Evolutionary conservation across 805 yeast species (phyloP), one percentile per base, ranked within the genome.

Genomic region (Aciculoconidium aculeatum): DNA sequence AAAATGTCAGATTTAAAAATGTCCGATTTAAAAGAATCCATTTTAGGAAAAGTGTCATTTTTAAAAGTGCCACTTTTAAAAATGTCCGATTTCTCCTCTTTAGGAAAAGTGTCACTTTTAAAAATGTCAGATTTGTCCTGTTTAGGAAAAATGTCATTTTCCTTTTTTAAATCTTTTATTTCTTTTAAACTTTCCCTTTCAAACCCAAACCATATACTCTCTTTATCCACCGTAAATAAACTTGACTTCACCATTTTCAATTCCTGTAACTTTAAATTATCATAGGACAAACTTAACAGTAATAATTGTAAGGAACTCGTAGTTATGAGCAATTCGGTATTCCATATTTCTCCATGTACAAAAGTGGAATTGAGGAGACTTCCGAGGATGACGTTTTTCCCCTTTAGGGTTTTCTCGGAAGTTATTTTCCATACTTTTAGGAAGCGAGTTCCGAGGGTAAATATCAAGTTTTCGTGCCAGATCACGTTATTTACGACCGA

Each of bases 401-500:
- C 87, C 26, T 61, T 61, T 6, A 81, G 51, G 17, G 31, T 27
- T 2, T 18, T 21, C 15, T 33, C 24, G 4, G 21, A n/a, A 15
- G 32, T 11, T 7, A 18, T 17, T 37, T 58, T 67, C 90, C 90
- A 81, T 0, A 75, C 52, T 31, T 79, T 75, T 11, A 80, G 54
- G 36, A 75, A 70, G 17, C 88, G 61, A 9, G 75, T 53, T 0
- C 90, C 90, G 25, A 67, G 52, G 0, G 86, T 77, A 3, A 77
- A 52, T 5, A 78, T 49, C 8, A 51, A 53, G 14, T 61, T 45
- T 11, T 63, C 65, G 32, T 70, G 58, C 88, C 88, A 81, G 4
- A 64, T 28, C 22, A 80, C 44, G 21, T 70, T 74, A 38, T 71
- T 64, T 5, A 81, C 65, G 7, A 65, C 60, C 0, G 82, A 69